Conservation (phyloP, 106 monocot species). For the Dendrobium chrysotoxum region DNA sequence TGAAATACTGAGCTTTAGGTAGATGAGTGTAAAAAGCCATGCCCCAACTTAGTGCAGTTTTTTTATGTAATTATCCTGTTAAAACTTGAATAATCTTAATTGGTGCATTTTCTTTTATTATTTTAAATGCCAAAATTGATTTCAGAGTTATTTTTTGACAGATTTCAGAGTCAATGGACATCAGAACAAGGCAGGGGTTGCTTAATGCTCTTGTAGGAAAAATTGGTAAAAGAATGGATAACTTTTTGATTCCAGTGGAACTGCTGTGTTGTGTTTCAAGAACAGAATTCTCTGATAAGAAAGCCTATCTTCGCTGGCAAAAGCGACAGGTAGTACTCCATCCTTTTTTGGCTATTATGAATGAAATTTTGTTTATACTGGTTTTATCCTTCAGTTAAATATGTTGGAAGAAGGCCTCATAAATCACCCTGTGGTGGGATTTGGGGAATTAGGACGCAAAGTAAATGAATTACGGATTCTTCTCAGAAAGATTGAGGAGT, state of each 20-base stretch:
- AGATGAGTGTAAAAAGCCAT: not conserved
- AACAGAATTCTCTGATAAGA: slow-evolving; percentile 92
- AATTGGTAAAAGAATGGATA: slow-evolving; percentile 96
- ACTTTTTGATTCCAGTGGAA: slow-evolving; percentile 82
- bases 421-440: slow-evolving; percentile 81
- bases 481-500: slow-evolving; percentile 86
- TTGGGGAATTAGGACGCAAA: slow-evolving; percentile 80
- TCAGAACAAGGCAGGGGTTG: slow-evolving; percentile 86
- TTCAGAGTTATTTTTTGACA: slow-evolving; percentile 11
- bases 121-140: not conserved
- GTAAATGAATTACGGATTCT: slow-evolving; percentile 70
- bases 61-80: not conserved
- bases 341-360: not conserved
- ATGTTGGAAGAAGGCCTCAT: slow-evolving; percentile 94
- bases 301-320: slow-evolving; percentile 90
- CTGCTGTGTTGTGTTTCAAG: slow-evolving; percentile 77
- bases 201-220: slow-evolving; percentile 78
- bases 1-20: not conserved
- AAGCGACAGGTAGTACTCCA: slow-evolving; percentile 69
- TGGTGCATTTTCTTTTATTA: not conserved
- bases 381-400: slow-evolving; percentile 49
- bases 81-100: not conserved
- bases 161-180: slow-evolving; percentile 93
- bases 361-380: not conserved
- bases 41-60: not conserved